Base-by-base conservation (phyloP, 2,329 filamentous ascomycete species). In the Anisogramma anomala region DNA sequence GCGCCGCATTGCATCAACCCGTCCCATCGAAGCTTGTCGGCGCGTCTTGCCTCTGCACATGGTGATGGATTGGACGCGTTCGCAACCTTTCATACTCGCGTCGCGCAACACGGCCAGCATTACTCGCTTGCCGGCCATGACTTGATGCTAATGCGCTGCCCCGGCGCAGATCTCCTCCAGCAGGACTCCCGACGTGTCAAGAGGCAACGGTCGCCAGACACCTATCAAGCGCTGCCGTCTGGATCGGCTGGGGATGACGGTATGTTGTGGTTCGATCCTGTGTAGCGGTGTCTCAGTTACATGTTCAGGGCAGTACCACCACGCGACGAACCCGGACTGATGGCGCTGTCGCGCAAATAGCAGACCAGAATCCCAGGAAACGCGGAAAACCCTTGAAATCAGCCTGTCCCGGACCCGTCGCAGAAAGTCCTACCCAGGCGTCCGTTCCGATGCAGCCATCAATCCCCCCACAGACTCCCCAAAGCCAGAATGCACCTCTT, bases 151-250 rank as follows among this genome's bases (percentile, higher is more conserved):
- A 60, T 51, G 36, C 36, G 34, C 42, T 36, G 39, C 53, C 51
- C 52, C 22, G 22, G 6, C 9, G 63, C 55, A 72, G 76, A 65
- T 62, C 60, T 63, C 61, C 67, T 63, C 59, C 63, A 63, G 53
- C 67, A 61, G 68, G 66, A 58, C 63, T 55, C 79, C 50, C 79
- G 84, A 60, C 82, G 83, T 53, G 66, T 80, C 54, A 93, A 93
- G 68, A 76, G 85, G 61, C 83, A 77, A 69, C 79, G 82, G 50
- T 88, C 85, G 50, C 82, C 82, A 53, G 76, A 83, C 53, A 65
- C 60, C 45, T 76, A 78, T 63, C 72, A 77, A 56, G 60, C 66
- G 50, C 63, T 63, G 42, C 52, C 60, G 45, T 65, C 64, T 50
- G 72, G 71, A 53, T 69, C 70, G 52, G 69, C 75, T 58, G 79